Conservation (phyloP, 345 rosid genomes). For the Acer saccharum region DNA sequence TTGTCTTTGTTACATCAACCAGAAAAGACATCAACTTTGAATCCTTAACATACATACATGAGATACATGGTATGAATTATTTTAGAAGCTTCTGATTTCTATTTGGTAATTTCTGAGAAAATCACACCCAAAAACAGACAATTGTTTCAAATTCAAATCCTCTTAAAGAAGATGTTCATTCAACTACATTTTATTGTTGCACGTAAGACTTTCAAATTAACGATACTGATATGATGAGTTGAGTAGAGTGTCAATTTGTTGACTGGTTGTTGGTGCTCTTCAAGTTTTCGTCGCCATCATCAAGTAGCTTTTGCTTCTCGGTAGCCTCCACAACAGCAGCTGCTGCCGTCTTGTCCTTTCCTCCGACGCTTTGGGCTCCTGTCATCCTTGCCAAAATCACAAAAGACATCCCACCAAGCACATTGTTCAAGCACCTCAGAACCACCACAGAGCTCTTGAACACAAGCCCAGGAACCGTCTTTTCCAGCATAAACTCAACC, state of each 20-base stretch:
- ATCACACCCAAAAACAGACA: neutral
- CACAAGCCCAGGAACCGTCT: slow-evolving; percentile 52
- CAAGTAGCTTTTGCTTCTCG: slow-evolving; percentile 43
- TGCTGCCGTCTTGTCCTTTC: slow-evolving; percentile 19
- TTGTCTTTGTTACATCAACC: neutral
- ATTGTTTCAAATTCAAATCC: neutral
- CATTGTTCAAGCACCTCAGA: slow-evolving; percentile 76
- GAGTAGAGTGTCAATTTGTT: neutral
- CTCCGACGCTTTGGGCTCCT: slow-evolving; percentile 72
- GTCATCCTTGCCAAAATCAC: slow-evolving; percentile 91
- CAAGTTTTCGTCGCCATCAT: slow-evolving; percentile 19
- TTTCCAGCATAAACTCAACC: slow-evolving; percentile 69
- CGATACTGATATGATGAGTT: neutral
- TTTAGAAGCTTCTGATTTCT: neutral
- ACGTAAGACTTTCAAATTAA: neutral
- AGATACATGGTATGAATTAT: too few relatives aligned
- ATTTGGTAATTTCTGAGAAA: neutral
- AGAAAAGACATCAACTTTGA: neutral
- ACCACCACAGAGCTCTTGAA: slow-evolving; percentile 87
- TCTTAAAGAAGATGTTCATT: neutral
- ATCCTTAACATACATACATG: neutral
- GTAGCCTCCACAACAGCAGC: slow-evolving; percentile 11
- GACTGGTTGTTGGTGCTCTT: slow-evolving; percentile 25
- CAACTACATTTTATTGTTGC: neutral
- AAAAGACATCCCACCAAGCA: slow-evolving; percentile 91